Evolutionary conservation across 148 eudicot species (phyloP), one percentile per base, ranked within the genome.

Genomic region (Agrostemma githago): DNA sequence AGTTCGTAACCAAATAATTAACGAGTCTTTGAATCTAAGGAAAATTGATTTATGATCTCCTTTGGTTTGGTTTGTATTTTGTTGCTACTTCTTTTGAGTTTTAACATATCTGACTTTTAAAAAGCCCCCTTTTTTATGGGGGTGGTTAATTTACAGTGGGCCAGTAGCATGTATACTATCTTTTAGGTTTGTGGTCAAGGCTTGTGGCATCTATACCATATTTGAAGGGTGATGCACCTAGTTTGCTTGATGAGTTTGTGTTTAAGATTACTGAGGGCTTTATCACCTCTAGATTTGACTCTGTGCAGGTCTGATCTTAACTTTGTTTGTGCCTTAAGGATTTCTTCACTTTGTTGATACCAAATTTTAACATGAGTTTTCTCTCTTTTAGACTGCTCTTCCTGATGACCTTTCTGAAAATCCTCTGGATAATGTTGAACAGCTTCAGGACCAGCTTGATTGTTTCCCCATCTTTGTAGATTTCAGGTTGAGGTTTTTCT

Each of bases 81-180:
- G 14, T 61, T 37, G 21, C 38, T 66, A 20, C 61, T 17, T 43
- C 4, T 44, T 44, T 68, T 48, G 2, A 21, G 54, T 14, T 26
- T n/a, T 53, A 5, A 15, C 46, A 14, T 60, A 15, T 43, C 59
- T 34, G 37, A 12, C 10, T 66, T 57, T 42, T 60, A 15, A 60
- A 74, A 39, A 46, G 48, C 67, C 19, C 58, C n/a, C 77, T 51
- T 73, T 65, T 62, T 39, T 72, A 57, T 68, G 72, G 72, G 40
- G 68, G 57, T 64, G 57, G 34, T 26, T 41, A 70, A 58, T 68
- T 46, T 70, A 44, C 17, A 91, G 97, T 91, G 97, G 97, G 93
- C 97, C 74, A 91, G 97, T 83, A 86, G 90, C 93, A 91, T 73
- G 97, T 91, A 26, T 91, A 89, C 84, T 91, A 91, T 81, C 93